phyloP scores from a whole-genome alignment of 352 stramenopile species.

The Pythium pyrilobum region DNA sequence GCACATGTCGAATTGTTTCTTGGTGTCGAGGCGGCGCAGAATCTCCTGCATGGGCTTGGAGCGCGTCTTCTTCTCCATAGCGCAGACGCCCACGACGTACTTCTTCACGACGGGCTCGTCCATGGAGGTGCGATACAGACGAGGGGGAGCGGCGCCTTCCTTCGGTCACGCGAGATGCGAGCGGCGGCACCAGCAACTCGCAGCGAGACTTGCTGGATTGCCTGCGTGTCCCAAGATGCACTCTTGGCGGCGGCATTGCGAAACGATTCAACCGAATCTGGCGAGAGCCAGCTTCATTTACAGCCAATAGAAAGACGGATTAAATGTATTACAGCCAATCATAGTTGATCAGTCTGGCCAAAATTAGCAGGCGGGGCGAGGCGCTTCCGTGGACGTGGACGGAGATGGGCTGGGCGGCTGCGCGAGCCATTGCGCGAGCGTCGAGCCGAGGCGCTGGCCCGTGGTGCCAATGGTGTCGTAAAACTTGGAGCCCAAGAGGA shows the following conservation, averaged over 20 bases:
- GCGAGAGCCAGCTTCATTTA: conserved; percentile 18
- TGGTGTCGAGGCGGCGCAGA: conserved; percentile 87
- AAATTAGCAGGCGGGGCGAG: conserved; percentile 1
- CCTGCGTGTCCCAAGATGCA: conserved; percentile 19
- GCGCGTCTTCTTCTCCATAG: conserved; percentile 98
- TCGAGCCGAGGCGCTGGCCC: background rate
- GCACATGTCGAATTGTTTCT: conserved; percentile 94
- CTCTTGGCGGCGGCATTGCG: conserved; percentile 2
- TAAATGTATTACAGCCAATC: background rate
- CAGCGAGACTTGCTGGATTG: too few species aligned
- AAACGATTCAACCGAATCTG: conserved; percentile 21
- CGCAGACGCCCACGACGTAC: conserved; percentile 95
- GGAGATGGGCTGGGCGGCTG: conserved; percentile 3
- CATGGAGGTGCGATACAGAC: too few species aligned
- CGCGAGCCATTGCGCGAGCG: background rate
- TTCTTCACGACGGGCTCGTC: conserved; percentile 28
- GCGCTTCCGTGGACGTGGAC: background rate
- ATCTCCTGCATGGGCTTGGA: conserved; percentile 98
- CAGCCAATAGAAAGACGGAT: background rate
- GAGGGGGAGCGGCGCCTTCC: too few species aligned
- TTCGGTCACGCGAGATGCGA: too few species aligned
- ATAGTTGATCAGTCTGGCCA: background rate
- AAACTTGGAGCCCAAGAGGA: too few species aligned
- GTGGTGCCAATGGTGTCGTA: background rate
- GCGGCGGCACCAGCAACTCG: too few species aligned